Evolutionary conservation across 2,329 filamentous ascomycete species (phyloP).

Genomic region (Fusarium napiforme): DNA sequence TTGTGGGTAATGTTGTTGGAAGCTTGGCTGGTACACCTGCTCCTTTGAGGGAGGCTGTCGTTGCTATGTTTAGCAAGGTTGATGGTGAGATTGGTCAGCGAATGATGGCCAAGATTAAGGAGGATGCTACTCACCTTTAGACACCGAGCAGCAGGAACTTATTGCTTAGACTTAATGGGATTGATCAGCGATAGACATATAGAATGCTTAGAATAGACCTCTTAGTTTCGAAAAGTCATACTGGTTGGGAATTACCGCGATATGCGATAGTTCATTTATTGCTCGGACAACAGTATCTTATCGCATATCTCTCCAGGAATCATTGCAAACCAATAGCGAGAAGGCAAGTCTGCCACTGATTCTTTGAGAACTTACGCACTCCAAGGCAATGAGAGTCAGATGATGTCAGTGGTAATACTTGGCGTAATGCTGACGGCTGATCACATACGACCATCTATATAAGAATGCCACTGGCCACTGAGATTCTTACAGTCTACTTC

Average conservation of each 20-base stretch:
- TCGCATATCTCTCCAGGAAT: not conserved
- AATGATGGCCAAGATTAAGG: slow-evolving; percentile 15
- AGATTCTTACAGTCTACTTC: not conserved
- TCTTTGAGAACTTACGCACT: not conserved
- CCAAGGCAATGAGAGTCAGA: not conserved
- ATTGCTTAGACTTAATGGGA: not conserved
- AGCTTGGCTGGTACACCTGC: slow-evolving; percentile 4
- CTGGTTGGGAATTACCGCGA: no score
- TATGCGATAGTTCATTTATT: not conserved
- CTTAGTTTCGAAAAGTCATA: no score
- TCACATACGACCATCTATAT: not conserved
- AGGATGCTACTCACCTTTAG: not conserved
- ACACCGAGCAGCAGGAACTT: fast-evolving
- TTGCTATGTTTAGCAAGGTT: slow-evolving; percentile 18
- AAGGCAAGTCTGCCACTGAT: not conserved
- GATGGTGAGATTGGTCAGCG: slow-evolving; percentile 12
- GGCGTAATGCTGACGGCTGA: slow-evolving; percentile 3
- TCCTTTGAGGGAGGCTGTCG: not conserved
- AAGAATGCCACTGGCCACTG: fast-evolving
- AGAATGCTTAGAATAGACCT: not conserved
- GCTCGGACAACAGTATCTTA: not conserved
- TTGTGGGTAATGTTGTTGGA: not conserved
- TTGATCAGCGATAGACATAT: not conserved
- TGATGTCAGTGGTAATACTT: not conserved
- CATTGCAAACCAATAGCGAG: no score